These are phyloP conservation scores for Leucosporidium creatinivorum DNA, from an alignment of 768 basidiomycete genomes.

Conservation along the genomic window DNA sequence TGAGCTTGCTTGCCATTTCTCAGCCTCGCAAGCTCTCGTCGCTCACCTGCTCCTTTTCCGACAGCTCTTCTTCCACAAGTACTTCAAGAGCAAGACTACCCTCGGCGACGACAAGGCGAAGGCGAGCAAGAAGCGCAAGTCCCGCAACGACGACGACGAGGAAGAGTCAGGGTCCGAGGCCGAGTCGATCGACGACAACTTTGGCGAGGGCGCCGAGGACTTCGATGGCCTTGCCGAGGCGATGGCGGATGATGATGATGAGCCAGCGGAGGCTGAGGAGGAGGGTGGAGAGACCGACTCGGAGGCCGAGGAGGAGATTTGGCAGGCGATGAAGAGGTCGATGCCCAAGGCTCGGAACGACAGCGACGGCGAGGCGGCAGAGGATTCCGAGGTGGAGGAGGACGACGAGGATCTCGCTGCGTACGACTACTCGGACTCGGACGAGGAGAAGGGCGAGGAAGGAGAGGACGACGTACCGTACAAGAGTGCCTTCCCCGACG, in stretches of 20 bases:
- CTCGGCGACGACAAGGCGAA: constrained; percentile 44
- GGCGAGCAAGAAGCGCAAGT: constrained; percentile 28
- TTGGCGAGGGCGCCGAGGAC: constrained; percentile 13
- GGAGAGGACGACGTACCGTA: constrained; percentile 13
- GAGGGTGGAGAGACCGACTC: constrained; percentile 14
- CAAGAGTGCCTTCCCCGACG: constrained; percentile 32
- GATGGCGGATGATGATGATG: constrained; percentile 22
- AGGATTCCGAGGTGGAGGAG: constrained; percentile 11
- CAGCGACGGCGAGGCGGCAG: constrained; percentile 9
- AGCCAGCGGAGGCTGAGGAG: constrained; percentile 10
- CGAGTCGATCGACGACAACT: constrained; percentile 19
- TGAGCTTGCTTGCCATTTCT: background rate
- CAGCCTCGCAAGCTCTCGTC: background rate
- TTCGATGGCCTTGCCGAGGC: constrained; percentile 14
- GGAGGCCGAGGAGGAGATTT: constrained; percentile 34
- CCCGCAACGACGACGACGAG: constrained; percentile 18
- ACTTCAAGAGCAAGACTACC: constrained; percentile 66
- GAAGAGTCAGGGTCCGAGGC: constrained; percentile 14
- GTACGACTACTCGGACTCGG: constrained; percentile 26
- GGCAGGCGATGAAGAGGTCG: constrained; percentile 33
- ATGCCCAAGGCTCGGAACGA: constrained; percentile 31
- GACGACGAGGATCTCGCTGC: constrained; percentile 21
- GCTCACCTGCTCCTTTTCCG: background rate
- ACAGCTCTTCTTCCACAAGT: constrained; percentile 85
- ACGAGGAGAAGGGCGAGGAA: constrained; percentile 12